Evolutionary conservation across 345 rosid species (phyloP), one percentile per base, ranked within the genome.

Genomic region (Orychophragmus violaceus): DNA sequence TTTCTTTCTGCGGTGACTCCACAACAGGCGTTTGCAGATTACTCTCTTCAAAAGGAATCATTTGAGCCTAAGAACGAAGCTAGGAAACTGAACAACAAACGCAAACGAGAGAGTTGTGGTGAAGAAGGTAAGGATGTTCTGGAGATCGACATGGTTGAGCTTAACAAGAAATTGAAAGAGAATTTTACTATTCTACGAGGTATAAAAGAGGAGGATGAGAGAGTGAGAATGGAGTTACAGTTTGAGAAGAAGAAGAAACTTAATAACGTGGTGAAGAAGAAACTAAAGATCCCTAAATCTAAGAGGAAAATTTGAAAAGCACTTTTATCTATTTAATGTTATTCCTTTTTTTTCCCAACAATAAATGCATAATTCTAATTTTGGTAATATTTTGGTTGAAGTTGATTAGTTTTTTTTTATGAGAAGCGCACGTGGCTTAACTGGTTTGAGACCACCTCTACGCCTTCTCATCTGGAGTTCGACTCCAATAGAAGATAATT

Each of bases 11-110:
- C 62, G 8, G 71, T 71, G 36, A 79, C 90, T 58, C 98, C 97
- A 22, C 85, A 80, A 60, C 94, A 87, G 49, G 98, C 94, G 6
- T 93, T 86, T 63, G 59, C 27, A 23, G 87, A 86, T 25, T 70
- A 80, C 49, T 82, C 87, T 3, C 81, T 86, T 3, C 84, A 76
- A 24, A 66, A 63, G 13, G 94, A 86, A 67, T 60, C 87, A 5
- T 87, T 85, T 72, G 77, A 64, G 69, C 70, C 62, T 6, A 78
- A 64, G 62, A 24, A 18, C 2, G 69, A 67, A 48, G 23, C 62
- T 13, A 73, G 56, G 62, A 82, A 81, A 67, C 25, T 70, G 23
- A 82, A 69, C 62, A 77, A 39, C 82, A 93, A 85, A 83, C 76
- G 83, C 76, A 87, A 80, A 70, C 75, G 81, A 57, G 85, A 54